Conservation (phyloP, 1,139 yeast genomes). For the Geotrichum histeridarum region DNA sequence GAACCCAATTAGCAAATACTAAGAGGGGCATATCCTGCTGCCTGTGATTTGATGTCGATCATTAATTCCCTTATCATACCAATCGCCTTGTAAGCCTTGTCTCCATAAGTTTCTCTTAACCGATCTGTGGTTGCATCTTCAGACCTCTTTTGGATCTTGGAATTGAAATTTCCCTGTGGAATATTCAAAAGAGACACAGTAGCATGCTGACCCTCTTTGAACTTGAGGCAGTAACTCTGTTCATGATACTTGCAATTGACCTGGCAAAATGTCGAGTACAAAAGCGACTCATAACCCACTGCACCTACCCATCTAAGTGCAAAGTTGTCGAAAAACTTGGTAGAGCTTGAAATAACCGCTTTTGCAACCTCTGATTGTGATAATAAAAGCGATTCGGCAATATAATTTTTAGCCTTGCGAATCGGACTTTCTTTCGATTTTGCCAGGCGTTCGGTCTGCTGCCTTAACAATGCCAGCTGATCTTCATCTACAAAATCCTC, state of each 20-base stretch:
- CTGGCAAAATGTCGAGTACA: constrained; percentile 28
- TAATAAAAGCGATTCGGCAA: constrained; percentile 23
- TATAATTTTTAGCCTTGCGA: constrained; percentile 20
- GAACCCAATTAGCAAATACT: not conserved
- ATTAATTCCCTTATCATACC: constrained; percentile 7
- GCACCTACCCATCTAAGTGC: constrained; percentile 27
- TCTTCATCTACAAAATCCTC: constrained; percentile 15
- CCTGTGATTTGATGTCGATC: constrained; percentile 1
- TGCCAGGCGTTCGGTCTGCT: constrained; percentile 1
- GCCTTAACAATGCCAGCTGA: not conserved
- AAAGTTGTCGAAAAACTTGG: constrained; percentile 28
- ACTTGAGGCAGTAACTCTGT: constrained; percentile 27
- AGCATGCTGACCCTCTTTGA: constrained; percentile 17
- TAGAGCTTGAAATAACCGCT: constrained; percentile 26
- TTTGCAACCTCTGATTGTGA: constrained; percentile 26
- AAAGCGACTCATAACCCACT: constrained; percentile 25
- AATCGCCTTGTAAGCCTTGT: constrained; percentile 1
- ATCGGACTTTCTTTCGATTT: constrained; percentile 5
- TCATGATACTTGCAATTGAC: constrained; percentile 24
- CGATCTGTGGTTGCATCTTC: not conserved
- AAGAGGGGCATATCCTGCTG: not conserved
- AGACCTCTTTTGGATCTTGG: not conserved
- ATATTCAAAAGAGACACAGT: constrained; percentile 13
- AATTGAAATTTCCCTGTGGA: constrained; percentile 5
- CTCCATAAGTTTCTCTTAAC: constrained; percentile 4